phyloP scores from a whole-genome alignment of 305 asterid genomes.

The Fraxinus greggii region DNA sequence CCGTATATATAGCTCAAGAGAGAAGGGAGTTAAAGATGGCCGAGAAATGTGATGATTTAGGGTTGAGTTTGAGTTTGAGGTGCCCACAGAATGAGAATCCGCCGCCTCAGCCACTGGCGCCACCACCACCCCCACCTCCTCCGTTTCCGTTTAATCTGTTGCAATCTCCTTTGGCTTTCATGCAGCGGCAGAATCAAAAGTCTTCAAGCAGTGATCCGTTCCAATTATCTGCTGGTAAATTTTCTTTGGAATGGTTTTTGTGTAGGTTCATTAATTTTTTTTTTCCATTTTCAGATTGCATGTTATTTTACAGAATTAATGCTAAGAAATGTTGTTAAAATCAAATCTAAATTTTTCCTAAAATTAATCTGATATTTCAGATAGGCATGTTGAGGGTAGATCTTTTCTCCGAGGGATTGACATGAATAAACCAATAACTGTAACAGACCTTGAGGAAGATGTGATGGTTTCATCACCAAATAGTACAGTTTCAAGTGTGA shows the following conservation, averaged over 20 bases:
- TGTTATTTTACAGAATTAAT: neutral
- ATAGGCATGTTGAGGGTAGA: conserved; percentile 43
- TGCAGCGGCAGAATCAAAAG: conserved; percentile 39
- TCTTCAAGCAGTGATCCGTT: conserved; percentile 35
- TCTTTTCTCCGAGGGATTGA: conserved; percentile 50
- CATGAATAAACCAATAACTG: conserved; percentile 49
- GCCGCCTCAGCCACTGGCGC: neutral
- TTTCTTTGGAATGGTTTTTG: neutral
- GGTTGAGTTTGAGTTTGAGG: conserved; percentile 58
- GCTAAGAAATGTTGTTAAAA: neutral
- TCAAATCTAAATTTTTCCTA: neutral
- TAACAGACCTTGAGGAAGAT: conserved; percentile 48
- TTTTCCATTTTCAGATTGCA: neutral
- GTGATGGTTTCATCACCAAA: conserved; percentile 69
- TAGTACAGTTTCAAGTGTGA: conserved; percentile 69
- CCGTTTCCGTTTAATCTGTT: conserved; percentile 48
- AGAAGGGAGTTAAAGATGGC: conserved; percentile 34
- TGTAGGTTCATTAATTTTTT: neutral
- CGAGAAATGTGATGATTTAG: conserved; percentile 50
- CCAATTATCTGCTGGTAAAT: conserved; percentile 44
- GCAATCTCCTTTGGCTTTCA: conserved; percentile 38
- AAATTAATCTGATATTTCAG: conserved; percentile 28
- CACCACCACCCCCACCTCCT: neutral
- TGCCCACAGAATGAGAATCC: conserved; percentile 37
- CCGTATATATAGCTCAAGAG: neutral